Percentiles rank a stretch among this genome's conserved stretches.
phyloP scores from a whole-genome alignment of 805 yeast species.

The Groenewaldozyma tartarivorans region DNA sequence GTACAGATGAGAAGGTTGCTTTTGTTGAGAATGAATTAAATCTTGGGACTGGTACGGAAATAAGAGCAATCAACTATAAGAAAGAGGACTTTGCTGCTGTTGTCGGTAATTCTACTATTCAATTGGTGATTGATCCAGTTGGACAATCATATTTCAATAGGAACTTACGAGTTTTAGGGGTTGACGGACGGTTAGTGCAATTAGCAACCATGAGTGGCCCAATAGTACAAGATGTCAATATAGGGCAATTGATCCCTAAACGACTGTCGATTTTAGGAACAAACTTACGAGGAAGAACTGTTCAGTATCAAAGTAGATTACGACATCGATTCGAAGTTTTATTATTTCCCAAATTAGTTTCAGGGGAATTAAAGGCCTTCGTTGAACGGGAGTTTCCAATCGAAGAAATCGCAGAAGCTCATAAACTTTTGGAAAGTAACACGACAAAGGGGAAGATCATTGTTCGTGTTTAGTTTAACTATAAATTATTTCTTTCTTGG shows the following conservation, averaged over 20 bases:
- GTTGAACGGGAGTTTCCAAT: conserved; percentile 19
- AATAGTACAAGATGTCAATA: conserved; percentile 13
- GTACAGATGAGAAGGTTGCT: conserved; percentile 20
- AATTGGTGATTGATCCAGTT: conserved; percentile 26
- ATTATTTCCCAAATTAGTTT: conserved; percentile 19
- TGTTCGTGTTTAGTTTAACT: conserved; percentile 8
- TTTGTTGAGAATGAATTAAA: conserved; percentile 10
- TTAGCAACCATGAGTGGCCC: conserved; percentile 21
- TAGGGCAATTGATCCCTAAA: conserved; percentile 20
- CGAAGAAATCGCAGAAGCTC: conserved; percentile 21
- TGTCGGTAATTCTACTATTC: conserved; percentile 19
- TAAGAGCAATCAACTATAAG: conserved; percentile 22
- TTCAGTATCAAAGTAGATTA: conserved; percentile 19
- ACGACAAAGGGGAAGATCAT: conserved; percentile 23
- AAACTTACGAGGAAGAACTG: conserved; percentile 22
- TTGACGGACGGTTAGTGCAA: conserved; percentile 23
- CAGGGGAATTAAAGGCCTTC: conserved; percentile 18
- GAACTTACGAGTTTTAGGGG: conserved; percentile 18
- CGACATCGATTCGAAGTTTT: conserved; percentile 19
- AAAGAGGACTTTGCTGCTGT: conserved; percentile 19
- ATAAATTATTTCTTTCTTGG: too few species aligned
- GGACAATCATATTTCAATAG: conserved; percentile 20
- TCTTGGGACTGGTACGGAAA: conserved; percentile 11
- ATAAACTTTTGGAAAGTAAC: conserved; percentile 22
- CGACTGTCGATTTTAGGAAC: conserved; percentile 23